Evolutionary conservation across 2,329 filamentous ascomycete species (phyloP).

Genomic region (Alternaria rosae): DNA sequence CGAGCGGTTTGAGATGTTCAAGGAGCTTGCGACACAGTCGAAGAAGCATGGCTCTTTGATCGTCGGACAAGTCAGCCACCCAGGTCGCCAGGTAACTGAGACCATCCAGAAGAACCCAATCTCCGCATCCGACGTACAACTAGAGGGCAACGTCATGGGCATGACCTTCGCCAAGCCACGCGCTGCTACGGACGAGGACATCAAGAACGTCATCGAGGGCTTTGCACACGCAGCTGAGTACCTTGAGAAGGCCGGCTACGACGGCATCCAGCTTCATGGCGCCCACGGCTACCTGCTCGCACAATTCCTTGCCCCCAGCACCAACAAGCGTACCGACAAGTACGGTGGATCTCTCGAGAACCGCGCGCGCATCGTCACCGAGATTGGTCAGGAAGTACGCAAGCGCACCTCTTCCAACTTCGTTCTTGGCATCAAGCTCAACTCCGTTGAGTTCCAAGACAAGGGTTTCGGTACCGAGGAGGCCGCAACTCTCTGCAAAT

Average conservation of each 20-base stretch:
- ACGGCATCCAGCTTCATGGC: conserved; percentile 58
- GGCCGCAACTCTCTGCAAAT: conserved; percentile 56
- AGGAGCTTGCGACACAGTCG: conserved; percentile 60
- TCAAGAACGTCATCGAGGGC: conserved; percentile 63
- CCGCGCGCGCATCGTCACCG: conserved; percentile 52
- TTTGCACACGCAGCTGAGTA: conserved; percentile 70
- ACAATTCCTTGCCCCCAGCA: conserved; percentile 54
- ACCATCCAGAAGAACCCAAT: conserved; percentile 59
- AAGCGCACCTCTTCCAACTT: conserved; percentile 50
- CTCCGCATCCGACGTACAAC: conserved; percentile 57
- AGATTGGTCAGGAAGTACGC: conserved; percentile 51
- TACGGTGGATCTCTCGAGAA: conserved; percentile 56
- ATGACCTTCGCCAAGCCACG: conserved; percentile 63
- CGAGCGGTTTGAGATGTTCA: conserved; percentile 67
- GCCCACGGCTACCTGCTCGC: conserved; percentile 57
- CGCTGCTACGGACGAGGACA: conserved; percentile 62
- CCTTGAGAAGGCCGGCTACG: conserved; percentile 67
- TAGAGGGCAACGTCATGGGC: conserved; percentile 48
- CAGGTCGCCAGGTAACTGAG: conserved; percentile 63
- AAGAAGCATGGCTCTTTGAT: conserved; percentile 67
- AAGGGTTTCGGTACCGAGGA: conserved; percentile 62
- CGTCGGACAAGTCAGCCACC: conserved; percentile 69
- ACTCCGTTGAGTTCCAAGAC: conserved; percentile 64
- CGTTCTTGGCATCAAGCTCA: conserved; percentile 65
- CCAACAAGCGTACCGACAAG: conserved; percentile 54